A percentile compares a stretch with the other conserved stretches of the same genome.
Evolutionary conservation across 2,329 filamentous ascomycete genomes (phyloP).

Genomic region (Xylaria sp.): DNA sequence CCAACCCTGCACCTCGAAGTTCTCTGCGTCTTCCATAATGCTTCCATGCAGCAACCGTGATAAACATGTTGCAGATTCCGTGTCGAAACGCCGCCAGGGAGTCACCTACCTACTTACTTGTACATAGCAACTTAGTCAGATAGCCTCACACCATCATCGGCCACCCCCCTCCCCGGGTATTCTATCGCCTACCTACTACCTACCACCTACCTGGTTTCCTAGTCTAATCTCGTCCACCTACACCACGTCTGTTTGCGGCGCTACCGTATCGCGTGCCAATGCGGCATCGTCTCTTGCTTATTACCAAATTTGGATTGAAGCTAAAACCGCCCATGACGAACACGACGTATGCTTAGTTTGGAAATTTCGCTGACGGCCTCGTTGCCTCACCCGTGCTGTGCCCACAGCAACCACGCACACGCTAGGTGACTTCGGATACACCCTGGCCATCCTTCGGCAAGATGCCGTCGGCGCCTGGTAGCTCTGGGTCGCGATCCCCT

Average conservation of each 20-base stretch:
- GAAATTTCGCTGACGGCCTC: constrained; percentile 30
- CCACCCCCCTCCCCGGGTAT: constrained; percentile 16
- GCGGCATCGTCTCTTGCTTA: constrained; percentile 26
- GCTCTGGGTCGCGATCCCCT: constrained; percentile 32
- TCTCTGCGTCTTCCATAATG: constrained; percentile 35
- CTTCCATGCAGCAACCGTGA: constrained; percentile 30
- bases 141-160: constrained; percentile 9
- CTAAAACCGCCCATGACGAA: constrained; percentile 24
- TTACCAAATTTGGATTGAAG: constrained; percentile 37
- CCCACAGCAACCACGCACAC: neutral
- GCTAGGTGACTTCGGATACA: constrained; percentile 14
- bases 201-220: constrained; percentile 9
- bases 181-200: constrained; percentile 14
- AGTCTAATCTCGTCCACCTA: constrained; percentile 14
- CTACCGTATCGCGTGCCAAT: constrained; percentile 31
- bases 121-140: neutral
- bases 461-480: constrained; percentile 21
- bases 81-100: constrained; percentile 11
- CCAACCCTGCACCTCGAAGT: constrained; percentile 22
- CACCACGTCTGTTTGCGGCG: constrained; percentile 20
- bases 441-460: constrained; percentile 9
- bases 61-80: constrained; percentile 10
- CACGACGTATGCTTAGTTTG: constrained; percentile 33
- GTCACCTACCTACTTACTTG: neutral
- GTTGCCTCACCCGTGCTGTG: constrained; percentile 28